These are phyloP conservation scores for Suhomyces faveliae DNA, from an alignment of 805 yeast genomes.

Conservation along the genomic window DNA sequence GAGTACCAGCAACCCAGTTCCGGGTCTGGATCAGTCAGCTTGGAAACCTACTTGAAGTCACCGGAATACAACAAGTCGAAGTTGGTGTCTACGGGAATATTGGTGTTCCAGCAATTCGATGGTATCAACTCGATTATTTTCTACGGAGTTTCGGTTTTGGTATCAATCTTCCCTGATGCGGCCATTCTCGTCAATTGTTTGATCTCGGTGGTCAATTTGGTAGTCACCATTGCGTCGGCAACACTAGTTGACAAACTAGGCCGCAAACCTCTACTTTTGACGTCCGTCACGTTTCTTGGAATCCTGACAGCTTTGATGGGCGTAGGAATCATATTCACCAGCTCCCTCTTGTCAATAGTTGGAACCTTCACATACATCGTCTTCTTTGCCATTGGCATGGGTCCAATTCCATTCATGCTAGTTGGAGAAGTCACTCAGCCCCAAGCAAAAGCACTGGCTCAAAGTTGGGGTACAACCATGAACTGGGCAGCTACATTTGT, in stretches of 20 bases:
- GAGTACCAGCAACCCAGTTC: neutral
- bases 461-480: conserved; percentile 86
- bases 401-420: conserved; percentile 91
- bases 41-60: conserved; percentile 47
- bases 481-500: conserved; percentile 90
- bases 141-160: conserved; percentile 85
- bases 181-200: conserved; percentile 73
- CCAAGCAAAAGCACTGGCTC: conserved; percentile 81
- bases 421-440: conserved; percentile 86
- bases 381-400: conserved; percentile 87
- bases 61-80: conserved; percentile 57
- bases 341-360: conserved; percentile 51
- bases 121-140: conserved; percentile 92
- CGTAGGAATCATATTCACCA: conserved; percentile 53
- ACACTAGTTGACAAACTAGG: conserved; percentile 74
- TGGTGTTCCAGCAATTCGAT: conserved; percentile 85
- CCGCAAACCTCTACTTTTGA: conserved; percentile 66
- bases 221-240: conserved; percentile 73
- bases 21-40: conserved; percentile 18
- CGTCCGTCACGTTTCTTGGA: conserved; percentile 70
- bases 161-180: conserved; percentile 66
- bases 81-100: conserved; percentile 64
- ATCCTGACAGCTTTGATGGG: conserved; percentile 62
- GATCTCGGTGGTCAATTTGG: conserved; percentile 71
- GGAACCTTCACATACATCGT: conserved; percentile 75